These are phyloP conservation scores for Schizophyllum commune DNA, from an alignment of 1,284 basidiomycete genomes.

Conservation along the genomic window DNA sequence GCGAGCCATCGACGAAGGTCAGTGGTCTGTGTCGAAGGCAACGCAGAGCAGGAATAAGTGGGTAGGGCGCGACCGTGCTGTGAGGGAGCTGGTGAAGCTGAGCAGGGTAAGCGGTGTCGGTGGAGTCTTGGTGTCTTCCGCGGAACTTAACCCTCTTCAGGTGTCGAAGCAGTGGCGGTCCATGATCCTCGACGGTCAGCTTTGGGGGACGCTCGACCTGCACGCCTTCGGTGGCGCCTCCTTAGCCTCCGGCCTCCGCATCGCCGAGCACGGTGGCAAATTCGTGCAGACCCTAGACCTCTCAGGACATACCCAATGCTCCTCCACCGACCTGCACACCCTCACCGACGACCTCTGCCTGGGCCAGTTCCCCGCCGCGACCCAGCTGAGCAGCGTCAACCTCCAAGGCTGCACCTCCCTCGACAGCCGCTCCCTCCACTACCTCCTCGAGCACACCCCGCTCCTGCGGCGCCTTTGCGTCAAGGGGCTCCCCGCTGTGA, in stretches of 20 bases:
- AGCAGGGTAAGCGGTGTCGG: slow-evolving; percentile 54
- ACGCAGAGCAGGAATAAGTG: slow-evolving; percentile 51
- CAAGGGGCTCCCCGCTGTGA: slow-evolving; percentile 62
- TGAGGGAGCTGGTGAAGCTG: slow-evolving; percentile 72
- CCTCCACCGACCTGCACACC: slow-evolving; percentile 32
- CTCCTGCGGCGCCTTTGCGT: slow-evolving; percentile 53
- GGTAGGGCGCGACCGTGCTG: slow-evolving; percentile 64
- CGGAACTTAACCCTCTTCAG: slow-evolving; percentile 29
- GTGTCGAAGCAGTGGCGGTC: slow-evolving; percentile 77
- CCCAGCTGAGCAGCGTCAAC: slow-evolving; percentile 63
- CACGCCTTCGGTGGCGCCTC: slow-evolving; percentile 52
- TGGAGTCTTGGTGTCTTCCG: slow-evolving; percentile 9
- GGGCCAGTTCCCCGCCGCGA: slow-evolving; percentile 34
- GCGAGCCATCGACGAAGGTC: slow-evolving; percentile 29
- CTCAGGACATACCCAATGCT: slow-evolving; percentile 43
- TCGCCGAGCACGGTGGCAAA: slow-evolving; percentile 48
- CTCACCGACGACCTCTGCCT: slow-evolving; percentile 49
- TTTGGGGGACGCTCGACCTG: slow-evolving; percentile 69
- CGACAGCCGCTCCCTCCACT: slow-evolving; percentile 57
- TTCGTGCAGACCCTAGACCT: slow-evolving; percentile 65
- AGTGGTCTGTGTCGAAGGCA: slow-evolving; percentile 54
- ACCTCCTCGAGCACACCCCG: slow-evolving; percentile 65
- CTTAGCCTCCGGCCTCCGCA: slow-evolving; percentile 36
- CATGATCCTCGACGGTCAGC: slow-evolving; percentile 80
- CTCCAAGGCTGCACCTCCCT: slow-evolving; percentile 69